Conservation (phyloP, 2,329 filamentous ascomycete genomes). For the Iodosphaeria phyllophila region DNA sequence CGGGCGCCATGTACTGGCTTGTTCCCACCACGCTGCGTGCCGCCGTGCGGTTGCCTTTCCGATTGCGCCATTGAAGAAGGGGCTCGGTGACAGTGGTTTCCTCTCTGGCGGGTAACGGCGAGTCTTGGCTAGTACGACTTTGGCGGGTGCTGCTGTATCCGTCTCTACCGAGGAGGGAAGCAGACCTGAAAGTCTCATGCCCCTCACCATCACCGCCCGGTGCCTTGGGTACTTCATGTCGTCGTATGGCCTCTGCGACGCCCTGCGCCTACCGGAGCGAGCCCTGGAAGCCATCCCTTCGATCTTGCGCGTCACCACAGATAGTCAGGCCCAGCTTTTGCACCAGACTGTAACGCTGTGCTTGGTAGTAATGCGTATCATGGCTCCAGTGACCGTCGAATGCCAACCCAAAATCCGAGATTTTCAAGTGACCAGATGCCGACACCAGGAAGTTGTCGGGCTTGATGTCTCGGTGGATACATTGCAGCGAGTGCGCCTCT, state of each 20-base stretch:
- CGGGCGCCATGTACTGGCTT: slow-evolving; percentile 96
- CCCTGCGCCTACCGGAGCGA: slow-evolving; percentile 20
- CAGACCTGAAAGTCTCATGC: too few relatives aligned
- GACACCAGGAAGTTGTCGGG: slow-evolving; percentile 94
- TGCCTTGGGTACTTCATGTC: slow-evolving; percentile 19
- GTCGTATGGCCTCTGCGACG: slow-evolving; percentile 18
- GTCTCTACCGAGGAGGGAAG: too few relatives aligned
- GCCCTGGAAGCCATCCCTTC: slow-evolving; percentile 15
- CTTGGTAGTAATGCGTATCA: slow-evolving; percentile 70
- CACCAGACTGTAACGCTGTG: slow-evolving; percentile 62
- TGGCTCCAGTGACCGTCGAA: slow-evolving; percentile 95
- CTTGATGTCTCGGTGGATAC: slow-evolving; percentile 93
- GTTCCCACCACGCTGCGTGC: slow-evolving; percentile 84
- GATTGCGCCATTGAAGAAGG: slow-evolving; percentile 53
- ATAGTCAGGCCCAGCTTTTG: slow-evolving; percentile 58
- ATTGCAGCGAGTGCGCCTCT: slow-evolving; percentile 70
- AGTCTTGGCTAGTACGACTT: too few relatives aligned
- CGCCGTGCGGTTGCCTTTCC: slow-evolving; percentile 47
- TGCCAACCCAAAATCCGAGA: slow-evolving; percentile 88
- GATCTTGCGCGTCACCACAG: slow-evolving; percentile 55
- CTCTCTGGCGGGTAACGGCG: too few relatives aligned
- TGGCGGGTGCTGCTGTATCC: too few relatives aligned
- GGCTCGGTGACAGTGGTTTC: too few relatives aligned
- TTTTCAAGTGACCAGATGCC: slow-evolving; percentile 75
- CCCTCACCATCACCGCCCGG: slow-evolving; percentile 19